phyloP scores from a whole-genome alignment of 495 filamentous ascomycete species.

The Xylaria venustula region DNA sequence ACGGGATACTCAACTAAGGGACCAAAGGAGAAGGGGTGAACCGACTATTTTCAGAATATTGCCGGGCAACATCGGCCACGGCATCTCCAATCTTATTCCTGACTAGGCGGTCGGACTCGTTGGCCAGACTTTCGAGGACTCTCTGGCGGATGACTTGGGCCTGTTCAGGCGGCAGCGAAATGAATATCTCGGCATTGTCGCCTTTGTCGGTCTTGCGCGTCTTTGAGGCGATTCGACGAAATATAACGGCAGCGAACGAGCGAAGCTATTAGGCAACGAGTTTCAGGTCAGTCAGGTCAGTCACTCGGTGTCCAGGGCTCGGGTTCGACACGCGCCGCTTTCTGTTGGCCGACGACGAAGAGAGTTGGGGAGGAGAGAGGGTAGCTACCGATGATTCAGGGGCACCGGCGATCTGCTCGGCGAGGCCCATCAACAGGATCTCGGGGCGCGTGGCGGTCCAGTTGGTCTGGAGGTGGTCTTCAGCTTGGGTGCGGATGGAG shows the following conservation, averaged over 20 bases:
- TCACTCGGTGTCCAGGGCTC: no score
- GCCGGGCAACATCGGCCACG: slow-evolving; percentile 89
- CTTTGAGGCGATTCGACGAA: slow-evolving; percentile 88
- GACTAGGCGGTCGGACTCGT: slow-evolving; percentile 66
- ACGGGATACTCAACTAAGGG: background rate
- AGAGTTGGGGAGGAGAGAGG: background rate
- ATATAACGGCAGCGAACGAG: slow-evolving; percentile 89
- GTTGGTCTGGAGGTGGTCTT: slow-evolving; percentile 83
- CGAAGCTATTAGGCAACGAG: slow-evolving; percentile 39
- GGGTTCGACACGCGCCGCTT: slow-evolving; percentile 5
- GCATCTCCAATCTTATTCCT: slow-evolving; percentile 96
- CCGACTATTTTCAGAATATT: slow-evolving; percentile 89
- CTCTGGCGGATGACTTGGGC: slow-evolving; percentile 75
- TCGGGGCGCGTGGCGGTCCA: slow-evolving; percentile 83
- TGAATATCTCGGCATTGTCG: slow-evolving; percentile 77
- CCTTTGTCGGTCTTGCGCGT: slow-evolving; percentile 72
- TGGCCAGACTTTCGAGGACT: slow-evolving; percentile 70
- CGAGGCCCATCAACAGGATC: slow-evolving; percentile 85
- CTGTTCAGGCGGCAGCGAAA: slow-evolving; percentile 68
- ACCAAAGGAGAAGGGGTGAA: slow-evolving; percentile 14
- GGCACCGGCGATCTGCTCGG: slow-evolving; percentile 80
- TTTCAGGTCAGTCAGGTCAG: background rate
- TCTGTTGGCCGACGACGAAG: background rate
- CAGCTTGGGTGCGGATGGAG: slow-evolving; percentile 73
- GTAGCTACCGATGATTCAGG: slow-evolving; percentile 65